Base-by-base conservation (phyloP, 495 filamentous ascomycete species). In the Daldinia loculata region DNA sequence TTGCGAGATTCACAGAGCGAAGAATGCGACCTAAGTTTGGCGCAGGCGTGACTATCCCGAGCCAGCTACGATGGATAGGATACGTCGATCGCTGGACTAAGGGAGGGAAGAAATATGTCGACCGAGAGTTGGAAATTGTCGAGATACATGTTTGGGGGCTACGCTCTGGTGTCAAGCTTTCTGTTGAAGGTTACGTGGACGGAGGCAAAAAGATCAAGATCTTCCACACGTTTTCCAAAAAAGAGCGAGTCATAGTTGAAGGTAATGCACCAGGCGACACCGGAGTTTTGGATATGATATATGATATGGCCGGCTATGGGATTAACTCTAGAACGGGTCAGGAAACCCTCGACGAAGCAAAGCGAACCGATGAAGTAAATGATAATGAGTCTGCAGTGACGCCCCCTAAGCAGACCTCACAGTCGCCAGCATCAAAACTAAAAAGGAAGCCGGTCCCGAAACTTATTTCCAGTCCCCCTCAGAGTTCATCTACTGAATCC, bases 131-230 rank as follows among this genome's bases (percentile, higher is more conserved):
- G 26, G 94, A 97, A 81, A 89, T 99, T 38, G 74, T 93, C 7
- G 94, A 97, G 77, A 80, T 99, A 6, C 94, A 97, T 76, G 86
- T 94, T 3, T 97, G 93, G 92, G 95, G 95, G 0, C 76, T 99
- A 45, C 82, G 91, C 61, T 89, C 96, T 72, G 93, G 95, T 0
- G 94, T 97, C 15, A 94, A 95, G 79, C 88, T 98, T 45, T 86
- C 87, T 0, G 87, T 98, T 6, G 91, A 97, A 75, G 93, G 94
- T 0, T 99, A 87, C 63, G 89, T 90, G 4, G 90, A 99, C 19
- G 89, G 95, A 67, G 95, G 95, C 6, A 93, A 91, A 83, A 90
- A 85, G 74, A 97, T 97, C 65, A 90, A 93, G 77, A 85, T 85
- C 29, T 89, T 96, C 62, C 94, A 99, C 76, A 88, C 88, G 0